phyloP scores from a whole-genome alignment of 140 eudicot species.

The Erigeron philadelphicus region DNA sequence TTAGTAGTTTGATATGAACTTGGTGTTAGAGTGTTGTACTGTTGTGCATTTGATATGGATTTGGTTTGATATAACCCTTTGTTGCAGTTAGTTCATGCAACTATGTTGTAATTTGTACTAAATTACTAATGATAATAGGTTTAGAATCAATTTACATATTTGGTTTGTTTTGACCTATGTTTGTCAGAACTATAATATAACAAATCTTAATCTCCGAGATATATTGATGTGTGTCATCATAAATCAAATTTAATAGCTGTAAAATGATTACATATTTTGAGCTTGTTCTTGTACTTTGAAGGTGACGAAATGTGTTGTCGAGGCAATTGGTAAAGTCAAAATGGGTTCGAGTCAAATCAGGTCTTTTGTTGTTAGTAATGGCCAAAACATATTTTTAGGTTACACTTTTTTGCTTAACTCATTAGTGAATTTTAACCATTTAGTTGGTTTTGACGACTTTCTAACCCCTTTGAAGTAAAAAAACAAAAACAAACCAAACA shows the following conservation, averaged over 20 bases:
- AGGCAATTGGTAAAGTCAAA: background rate
- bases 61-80: constrained; percentile 15
- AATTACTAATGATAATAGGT: background rate
- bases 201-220: no score
- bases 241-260: no score
- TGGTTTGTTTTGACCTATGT: background rate
- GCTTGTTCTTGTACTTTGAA: no score
- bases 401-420: no score
- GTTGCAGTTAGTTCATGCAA: background rate
- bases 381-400: background rate
- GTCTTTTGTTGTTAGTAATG: background rate
- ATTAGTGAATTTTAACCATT: no score
- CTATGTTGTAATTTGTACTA: background rate
- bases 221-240: no score
- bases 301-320: no score
- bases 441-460: no score
- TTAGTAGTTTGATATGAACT: constrained; percentile 28
- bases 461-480: background rate
- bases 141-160: background rate
- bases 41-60: constrained; percentile 14
- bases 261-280: no score
- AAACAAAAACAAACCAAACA: background rate
- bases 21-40: constrained; percentile 18
- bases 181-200: no score
- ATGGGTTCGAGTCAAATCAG: background rate